These are phyloP conservation scores for Pythium brachiatum DNA, from an alignment of 352 stramenopile species.

Conservation along the genomic window DNA sequence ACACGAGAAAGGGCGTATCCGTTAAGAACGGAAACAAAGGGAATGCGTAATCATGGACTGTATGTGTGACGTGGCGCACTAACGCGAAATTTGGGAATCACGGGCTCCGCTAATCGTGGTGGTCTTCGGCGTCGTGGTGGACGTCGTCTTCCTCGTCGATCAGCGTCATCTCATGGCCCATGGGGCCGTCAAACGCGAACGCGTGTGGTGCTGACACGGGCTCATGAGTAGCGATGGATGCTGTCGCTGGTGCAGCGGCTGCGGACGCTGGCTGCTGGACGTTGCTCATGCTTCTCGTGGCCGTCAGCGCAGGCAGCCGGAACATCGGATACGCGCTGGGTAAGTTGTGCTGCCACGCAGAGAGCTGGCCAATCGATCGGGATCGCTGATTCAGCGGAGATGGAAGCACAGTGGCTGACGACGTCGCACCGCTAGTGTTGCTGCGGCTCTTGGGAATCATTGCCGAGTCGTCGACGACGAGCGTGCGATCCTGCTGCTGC, in stretches of 20 bases:
- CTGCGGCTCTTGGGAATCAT: conserved; percentile 5
- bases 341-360: conserved; percentile 43
- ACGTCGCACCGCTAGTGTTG: conserved; percentile 20
- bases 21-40: neutral
- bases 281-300: conserved; percentile 23
- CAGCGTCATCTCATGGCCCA: conserved; percentile 15
- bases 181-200: neutral
- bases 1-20: neutral
- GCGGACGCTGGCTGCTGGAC: conserved; percentile 15
- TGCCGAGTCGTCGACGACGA: conserved; percentile 62
- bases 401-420: conserved; percentile 1
- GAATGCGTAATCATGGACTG: neutral
- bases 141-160: conserved; percentile 11
- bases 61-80: neutral
- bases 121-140: conserved; percentile 7
- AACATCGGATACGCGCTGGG: conserved; percentile 68
- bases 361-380: conserved; percentile 41
- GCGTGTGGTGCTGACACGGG: neutral
- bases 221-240: neutral
- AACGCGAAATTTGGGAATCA: neutral
- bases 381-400: conserved; percentile 34
- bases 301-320: conserved; percentile 31
- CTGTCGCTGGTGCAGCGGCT: neutral
- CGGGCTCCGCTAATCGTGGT: conserved; percentile 11
- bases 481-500: conserved; percentile 77